These are phyloP conservation scores for Mrakia blollopis DNA, from an alignment of 768 basidiomycete genomes.

Conservation along the genomic window DNA sequence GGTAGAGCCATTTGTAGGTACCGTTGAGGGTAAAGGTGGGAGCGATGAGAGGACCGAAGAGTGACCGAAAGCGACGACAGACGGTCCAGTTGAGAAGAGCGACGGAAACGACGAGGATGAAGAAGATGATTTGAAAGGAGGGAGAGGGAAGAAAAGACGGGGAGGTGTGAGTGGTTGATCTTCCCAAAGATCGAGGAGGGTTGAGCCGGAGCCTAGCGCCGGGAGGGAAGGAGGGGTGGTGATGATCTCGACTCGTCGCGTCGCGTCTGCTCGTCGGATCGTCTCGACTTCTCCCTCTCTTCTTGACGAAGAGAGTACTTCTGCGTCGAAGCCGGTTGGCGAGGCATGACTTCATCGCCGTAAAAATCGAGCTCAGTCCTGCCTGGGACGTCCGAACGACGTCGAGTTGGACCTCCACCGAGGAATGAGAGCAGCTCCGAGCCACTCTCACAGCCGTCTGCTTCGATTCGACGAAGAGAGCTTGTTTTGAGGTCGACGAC, in stretches of 20 bases:
- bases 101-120: background rate
- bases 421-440: background rate
- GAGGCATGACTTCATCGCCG: background rate
- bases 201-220: conserved; percentile 1
- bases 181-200: background rate
- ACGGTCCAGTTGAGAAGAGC: background rate
- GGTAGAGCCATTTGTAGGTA: background rate
- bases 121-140: background rate
- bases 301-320: background rate
- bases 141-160: background rate
- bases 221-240: background rate
- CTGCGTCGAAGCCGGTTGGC: background rate
- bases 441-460: background rate
- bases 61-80: background rate
- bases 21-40: background rate
- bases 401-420: background rate
- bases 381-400: background rate
- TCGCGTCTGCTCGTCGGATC: conserved; percentile 1
- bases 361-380: background rate
- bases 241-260: background rate
- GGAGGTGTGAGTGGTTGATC: conserved; percentile 9
- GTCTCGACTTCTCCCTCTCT: background rate
- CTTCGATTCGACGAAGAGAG: background rate
- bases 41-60: background rate
- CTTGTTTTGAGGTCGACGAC: background rate